phyloP scores from a whole-genome alignment of 306 rosid species.

The Luffa aegyptiaca region DNA sequence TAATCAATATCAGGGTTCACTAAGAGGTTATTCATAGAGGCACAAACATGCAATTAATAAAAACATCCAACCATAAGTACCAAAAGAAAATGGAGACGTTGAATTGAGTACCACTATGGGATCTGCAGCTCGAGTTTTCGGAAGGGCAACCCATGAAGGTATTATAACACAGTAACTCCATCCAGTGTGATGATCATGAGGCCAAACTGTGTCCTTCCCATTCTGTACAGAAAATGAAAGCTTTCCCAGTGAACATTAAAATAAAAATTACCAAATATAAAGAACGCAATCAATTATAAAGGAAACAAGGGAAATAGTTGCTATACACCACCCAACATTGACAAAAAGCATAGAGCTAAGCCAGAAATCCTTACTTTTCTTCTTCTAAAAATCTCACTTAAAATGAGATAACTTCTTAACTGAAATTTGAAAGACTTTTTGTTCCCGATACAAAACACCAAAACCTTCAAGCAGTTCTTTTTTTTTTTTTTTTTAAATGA shows the following conservation, averaged over 20 bases:
- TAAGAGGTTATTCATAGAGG: neutral
- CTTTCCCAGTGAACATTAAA: neutral
- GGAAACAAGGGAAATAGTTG: neutral
- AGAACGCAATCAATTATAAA: neutral
- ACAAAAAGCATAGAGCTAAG: neutral
- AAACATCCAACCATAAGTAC: neutral
- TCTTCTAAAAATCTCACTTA: neutral
- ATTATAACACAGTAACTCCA: slow-evolving; percentile 73
- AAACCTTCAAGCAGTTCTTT: neutral
- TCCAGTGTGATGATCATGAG: slow-evolving; percentile 47
- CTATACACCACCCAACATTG: neutral
- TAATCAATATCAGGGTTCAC: neutral
- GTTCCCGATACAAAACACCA: neutral
- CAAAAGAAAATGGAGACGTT: neutral
- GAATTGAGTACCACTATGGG: slow-evolving; percentile 45
- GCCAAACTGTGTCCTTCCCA: slow-evolving; percentile 72
- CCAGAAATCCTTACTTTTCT: neutral
- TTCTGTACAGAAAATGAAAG: slow-evolving; percentile 20
- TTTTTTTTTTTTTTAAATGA: neutral
- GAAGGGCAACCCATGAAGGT: slow-evolving; percentile 65
- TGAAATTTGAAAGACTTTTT: neutral
- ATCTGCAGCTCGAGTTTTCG: slow-evolving; percentile 47
- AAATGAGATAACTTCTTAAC: neutral
- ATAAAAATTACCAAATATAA: neutral
- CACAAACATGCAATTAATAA: neutral